Percentiles rank a stretch among this genome's conserved stretches.
phyloP scores from a whole-genome alignment of 352 stramenopile genomes.

The Phytophthora podocarpi region DNA sequence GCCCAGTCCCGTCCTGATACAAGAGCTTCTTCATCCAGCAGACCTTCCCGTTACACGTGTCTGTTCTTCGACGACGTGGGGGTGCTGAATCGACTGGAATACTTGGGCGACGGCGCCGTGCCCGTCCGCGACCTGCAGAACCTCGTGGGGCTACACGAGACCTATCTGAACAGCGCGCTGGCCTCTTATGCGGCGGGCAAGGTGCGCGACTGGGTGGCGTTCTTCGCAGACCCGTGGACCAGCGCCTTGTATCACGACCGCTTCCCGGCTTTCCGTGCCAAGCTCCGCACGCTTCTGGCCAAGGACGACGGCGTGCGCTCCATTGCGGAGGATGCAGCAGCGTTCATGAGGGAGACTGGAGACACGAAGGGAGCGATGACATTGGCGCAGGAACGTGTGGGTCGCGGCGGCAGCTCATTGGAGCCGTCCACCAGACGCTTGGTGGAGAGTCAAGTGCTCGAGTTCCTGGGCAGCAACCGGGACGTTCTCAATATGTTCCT shows the following conservation, averaged over 20 bases:
- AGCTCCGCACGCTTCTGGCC: slow-evolving; percentile 58
- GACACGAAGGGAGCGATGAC: slow-evolving; percentile 67
- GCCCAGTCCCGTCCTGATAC: slow-evolving; percentile 23
- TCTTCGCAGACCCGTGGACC: slow-evolving; percentile 83
- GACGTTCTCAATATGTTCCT: slow-evolving; percentile 87
- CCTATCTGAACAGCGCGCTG: slow-evolving; percentile 85
- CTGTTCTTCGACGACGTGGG: slow-evolving; percentile 80
- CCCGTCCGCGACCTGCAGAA: slow-evolving; percentile 74
- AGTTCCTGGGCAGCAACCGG: slow-evolving; percentile 76
- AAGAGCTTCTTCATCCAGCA: slow-evolving; percentile 1
- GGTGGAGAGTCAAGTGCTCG: slow-evolving; percentile 78
- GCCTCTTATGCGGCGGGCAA: slow-evolving; percentile 71
- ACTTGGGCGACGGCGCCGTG: slow-evolving; percentile 58
- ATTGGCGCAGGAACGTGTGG: slow-evolving; percentile 69
- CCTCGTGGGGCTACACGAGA: slow-evolving; percentile 84
- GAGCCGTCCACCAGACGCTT: slow-evolving; percentile 74
- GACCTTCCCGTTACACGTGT: slow-evolving; percentile 55
- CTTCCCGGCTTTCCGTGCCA: slow-evolving; percentile 72
- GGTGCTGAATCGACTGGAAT: slow-evolving; percentile 75
- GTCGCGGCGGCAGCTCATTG: slow-evolving; percentile 56
- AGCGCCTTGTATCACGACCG: slow-evolving; percentile 79
- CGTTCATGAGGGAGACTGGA: slow-evolving; percentile 67
- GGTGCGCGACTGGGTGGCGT: slow-evolving; percentile 84
- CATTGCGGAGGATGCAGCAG: slow-evolving; percentile 62
- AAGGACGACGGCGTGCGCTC: slow-evolving; percentile 75